Percentiles rank a stretch among this genome's conserved stretches.
Conservation (phyloP, 257 asterid species). For the Nicotiana tabacum region DNA sequence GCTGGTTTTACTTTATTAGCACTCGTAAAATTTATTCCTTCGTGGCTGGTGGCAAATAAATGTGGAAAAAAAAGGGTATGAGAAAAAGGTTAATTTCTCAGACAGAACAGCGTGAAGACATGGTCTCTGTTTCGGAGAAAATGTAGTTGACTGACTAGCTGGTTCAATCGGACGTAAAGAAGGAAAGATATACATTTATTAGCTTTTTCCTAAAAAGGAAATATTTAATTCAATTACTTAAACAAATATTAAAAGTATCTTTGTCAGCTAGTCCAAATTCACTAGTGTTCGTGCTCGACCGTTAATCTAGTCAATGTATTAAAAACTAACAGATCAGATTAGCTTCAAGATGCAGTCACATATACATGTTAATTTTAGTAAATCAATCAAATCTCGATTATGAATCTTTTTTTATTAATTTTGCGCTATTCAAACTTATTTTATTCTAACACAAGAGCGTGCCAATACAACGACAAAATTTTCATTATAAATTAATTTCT, state of each 20-base stretch:
- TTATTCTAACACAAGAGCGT: background rate
- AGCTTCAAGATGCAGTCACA: background rate
- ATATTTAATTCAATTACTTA: background rate
- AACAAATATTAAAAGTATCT: background rate
- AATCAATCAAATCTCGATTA: background rate
- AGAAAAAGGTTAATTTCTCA: background rate
- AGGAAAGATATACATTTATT: background rate
- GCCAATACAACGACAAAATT: no score
- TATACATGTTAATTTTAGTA: background rate
- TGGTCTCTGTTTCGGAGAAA: background rate
- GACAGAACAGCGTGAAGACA: background rate
- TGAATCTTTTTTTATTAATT: background rate
- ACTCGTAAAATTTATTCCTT: background rate
- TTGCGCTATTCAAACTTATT: background rate
- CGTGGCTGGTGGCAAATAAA: background rate
- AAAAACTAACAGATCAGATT: constrained; percentile 2
- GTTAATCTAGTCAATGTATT: constrained; percentile 4
- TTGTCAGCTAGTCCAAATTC: background rate
- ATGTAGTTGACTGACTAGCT: background rate
- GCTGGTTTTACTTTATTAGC: background rate
- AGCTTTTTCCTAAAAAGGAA: background rate
- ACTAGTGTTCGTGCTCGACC: background rate
- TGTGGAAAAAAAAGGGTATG: background rate
- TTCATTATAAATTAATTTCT: no score
- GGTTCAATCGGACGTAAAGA: background rate